phyloP scores from a whole-genome alignment of 2,329 filamentous ascomycete genomes.

The Pseudogymnoascus sp. region DNA sequence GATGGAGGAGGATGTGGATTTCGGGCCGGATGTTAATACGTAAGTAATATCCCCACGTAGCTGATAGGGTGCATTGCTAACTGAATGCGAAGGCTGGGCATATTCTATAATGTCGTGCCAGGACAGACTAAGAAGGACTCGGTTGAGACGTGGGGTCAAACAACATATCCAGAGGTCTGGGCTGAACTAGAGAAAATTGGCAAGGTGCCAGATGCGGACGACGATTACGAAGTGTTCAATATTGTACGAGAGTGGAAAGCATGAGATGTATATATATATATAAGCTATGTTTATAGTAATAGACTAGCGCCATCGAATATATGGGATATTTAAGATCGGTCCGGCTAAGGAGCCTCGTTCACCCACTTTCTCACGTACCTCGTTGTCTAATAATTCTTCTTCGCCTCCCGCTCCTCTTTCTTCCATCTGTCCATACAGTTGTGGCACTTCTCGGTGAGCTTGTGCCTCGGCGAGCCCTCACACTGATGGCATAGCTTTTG shows the following conservation, averaged over 20 bases:
- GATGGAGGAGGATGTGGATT: slow-evolving; percentile 58
- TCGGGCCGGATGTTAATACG: slow-evolving; percentile 61
- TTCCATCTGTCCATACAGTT: not conserved
- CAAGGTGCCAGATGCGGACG: slow-evolving; percentile 18
- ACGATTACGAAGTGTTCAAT: slow-evolving; percentile 23
- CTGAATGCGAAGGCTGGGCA: slow-evolving; percentile 50
- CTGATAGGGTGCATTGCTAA: not conserved
- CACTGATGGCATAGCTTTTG: not conserved
- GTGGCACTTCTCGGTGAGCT: not conserved
- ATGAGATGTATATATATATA: slow-evolving; percentile 8
- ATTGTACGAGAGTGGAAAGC: slow-evolving; percentile 15
- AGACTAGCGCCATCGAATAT: not conserved
- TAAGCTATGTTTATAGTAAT: not conserved
- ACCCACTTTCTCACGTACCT: not conserved
- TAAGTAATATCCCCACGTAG: slow-evolving; percentile 39
- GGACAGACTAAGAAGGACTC: slow-evolving; percentile 55
- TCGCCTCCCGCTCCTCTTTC: not conserved
- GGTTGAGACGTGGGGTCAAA: slow-evolving; percentile 66
- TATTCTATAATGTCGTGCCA: slow-evolving; percentile 66
- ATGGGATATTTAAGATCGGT: not conserved
- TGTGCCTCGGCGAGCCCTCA: not conserved
- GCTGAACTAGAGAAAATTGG: slow-evolving; percentile 40
- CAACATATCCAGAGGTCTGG: slow-evolving; percentile 63
- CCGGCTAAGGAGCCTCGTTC: not conserved
- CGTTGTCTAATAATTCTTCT: not conserved